Evolutionary conservation across 2,329 filamentous ascomycete genomes (phyloP).

Genomic region (Plectosphaerella sp.): DNA sequence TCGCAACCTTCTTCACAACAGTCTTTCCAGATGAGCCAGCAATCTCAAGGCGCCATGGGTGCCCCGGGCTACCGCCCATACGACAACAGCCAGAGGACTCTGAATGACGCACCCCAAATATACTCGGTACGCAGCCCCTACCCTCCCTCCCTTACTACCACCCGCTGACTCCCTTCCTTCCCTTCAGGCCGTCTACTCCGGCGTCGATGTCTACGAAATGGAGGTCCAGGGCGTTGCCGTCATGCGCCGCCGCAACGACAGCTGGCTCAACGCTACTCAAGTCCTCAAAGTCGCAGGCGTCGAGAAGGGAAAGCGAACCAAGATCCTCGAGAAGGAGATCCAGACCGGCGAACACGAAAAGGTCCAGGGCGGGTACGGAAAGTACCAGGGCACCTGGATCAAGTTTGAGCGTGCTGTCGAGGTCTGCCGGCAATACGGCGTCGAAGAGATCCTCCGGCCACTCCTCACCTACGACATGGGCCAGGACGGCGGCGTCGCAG

Average conservation of each 20-base stretch:
- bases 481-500: conserved; percentile 66
- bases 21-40: conserved; percentile 54
- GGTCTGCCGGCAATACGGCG: conserved; percentile 77
- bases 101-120: conserved; percentile 48
- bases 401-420: conserved; percentile 88
- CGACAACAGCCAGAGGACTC: conserved; percentile 26
- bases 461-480: conserved; percentile 78
- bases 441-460: conserved; percentile 71
- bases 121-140: conserved; percentile 48
- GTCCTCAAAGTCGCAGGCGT: conserved; percentile 97
- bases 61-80: conserved; percentile 32
- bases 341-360: conserved; percentile 96
- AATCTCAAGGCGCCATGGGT: conserved; percentile 37
- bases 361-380: conserved; percentile 96
- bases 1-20: conserved; percentile 48
- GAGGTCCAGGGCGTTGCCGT: conserved; percentile 89
- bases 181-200: conserved; percentile 85
- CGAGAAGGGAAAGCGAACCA: conserved; percentile 95
- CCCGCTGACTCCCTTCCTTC: not conserved
- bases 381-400: conserved; percentile 99
- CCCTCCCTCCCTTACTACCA: not conserved
- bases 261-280: conserved; percentile 96
- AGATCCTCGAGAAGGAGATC: conserved; percentile 97
- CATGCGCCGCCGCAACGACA: conserved; percentile 92
- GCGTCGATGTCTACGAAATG: conserved; percentile 97